phyloP scores from a whole-genome alignment of 225 moss, liverwort and hornwort genomes.

The Pseudisothecium myosuroides region DNA sequence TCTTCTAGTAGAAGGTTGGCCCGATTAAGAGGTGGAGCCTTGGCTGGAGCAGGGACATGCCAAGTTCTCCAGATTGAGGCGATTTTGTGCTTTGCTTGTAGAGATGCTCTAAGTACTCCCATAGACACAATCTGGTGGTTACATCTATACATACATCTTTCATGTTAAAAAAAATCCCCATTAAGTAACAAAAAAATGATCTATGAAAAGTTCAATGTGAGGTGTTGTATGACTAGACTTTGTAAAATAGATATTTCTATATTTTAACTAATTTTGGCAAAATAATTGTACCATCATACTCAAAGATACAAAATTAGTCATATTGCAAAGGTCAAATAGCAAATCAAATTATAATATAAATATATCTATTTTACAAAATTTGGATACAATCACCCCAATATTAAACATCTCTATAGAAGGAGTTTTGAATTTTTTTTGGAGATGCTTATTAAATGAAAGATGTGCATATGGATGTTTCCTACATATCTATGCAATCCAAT shows the following conservation, averaged over 20 bases:
- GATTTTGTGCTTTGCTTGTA: fast-evolving
- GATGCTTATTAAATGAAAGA: not conserved
- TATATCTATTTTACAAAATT: not conserved
- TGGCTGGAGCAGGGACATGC: too few species aligned
- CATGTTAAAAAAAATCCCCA: too few species aligned
- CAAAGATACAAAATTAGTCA: not conserved
- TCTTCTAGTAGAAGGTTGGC: fast-evolving
- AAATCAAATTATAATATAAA: not conserved
- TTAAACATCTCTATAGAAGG: not conserved
- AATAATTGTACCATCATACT: not conserved
- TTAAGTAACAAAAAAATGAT: not conserved
- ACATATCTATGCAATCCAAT: not conserved
- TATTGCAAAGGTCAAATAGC: fast-evolving
- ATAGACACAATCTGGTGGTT: not conserved
- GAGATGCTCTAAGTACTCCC: too few species aligned
- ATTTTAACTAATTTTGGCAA: not conserved
- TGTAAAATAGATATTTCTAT: not conserved
- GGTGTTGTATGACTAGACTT: too few species aligned
- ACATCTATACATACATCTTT: too few species aligned
- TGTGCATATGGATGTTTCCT: not conserved
- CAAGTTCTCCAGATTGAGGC: fast-evolving
- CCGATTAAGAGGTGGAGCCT: fast-evolving
- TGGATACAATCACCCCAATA: fast-evolving
- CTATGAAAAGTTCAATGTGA: not conserved
- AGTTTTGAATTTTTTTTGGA: not conserved